phyloP scores from a whole-genome alignment of 192 early-diverging fungal species.

The Phycomyces nitens region DNA sequence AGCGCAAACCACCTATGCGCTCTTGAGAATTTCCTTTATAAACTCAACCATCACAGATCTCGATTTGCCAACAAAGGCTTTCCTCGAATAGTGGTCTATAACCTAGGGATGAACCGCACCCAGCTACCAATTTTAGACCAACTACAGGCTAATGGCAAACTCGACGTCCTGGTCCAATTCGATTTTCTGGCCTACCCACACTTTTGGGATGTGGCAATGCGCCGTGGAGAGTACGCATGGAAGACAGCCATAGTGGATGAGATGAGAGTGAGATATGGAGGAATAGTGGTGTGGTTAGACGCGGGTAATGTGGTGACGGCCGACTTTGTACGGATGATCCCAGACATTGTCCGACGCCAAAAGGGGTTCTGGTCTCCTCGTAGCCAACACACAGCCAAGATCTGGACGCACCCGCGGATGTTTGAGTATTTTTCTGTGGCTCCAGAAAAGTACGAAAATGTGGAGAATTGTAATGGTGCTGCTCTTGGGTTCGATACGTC shows the following conservation, averaged over 20 bases:
- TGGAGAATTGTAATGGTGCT: constrained; percentile 48
- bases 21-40: constrained; percentile 48
- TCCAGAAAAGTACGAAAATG: constrained; percentile 27
- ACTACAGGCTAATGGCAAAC: constrained; percentile 38
- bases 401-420: constrained; percentile 48
- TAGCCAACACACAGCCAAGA: constrained; percentile 28
- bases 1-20: constrained; percentile 54
- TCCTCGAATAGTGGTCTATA: constrained; percentile 49
- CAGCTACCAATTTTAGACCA: constrained; percentile 40
- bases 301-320: constrained; percentile 43
- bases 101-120: constrained; percentile 45
- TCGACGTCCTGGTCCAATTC: constrained; percentile 44
- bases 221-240: constrained; percentile 54
- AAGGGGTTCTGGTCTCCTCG: constrained; percentile 51
- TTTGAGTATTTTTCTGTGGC: constrained; percentile 39
- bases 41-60: constrained; percentile 34
- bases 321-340: constrained; percentile 45
- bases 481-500: constrained; percentile 40
- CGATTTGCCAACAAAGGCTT: constrained; percentile 21
- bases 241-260: constrained; percentile 53
- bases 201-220: constrained; percentile 50
- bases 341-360: constrained; percentile 34
- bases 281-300: constrained; percentile 50
- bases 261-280: constrained; percentile 37
- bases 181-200: constrained; percentile 42